Evolutionary conservation across 1,139 yeast species (phyloP), one percentile per base, ranked within the genome.

Genomic region (Protomyces pachydermus): DNA sequence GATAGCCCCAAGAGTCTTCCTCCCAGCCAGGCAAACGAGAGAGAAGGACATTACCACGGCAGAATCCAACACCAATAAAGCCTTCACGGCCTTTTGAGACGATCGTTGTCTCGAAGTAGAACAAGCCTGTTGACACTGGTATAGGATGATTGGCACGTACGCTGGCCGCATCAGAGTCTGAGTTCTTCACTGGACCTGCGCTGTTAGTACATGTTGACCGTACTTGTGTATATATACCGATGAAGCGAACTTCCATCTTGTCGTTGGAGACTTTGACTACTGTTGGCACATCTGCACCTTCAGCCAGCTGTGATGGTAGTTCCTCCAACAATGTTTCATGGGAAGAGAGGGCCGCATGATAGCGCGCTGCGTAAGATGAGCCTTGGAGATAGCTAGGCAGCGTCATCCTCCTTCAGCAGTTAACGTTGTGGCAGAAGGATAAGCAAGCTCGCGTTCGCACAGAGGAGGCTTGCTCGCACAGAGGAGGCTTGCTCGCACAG

Each of bases 21-120:
- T 82, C 85, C 54, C 77, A 70, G 2, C 85, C 86, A 2, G 81
- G 78, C 60, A 78, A 69, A 69, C 78, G 70, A 51, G 69, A 69
- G 60, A 75, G 68, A 38, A 71, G 65, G 12, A 74, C 72, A 18
- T 72, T 70, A 51, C 65, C 67, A 56, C 71, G 69, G 63, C 77
- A 73, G 56, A 77, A 64, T 3, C 79, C 80, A 23, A 77, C 68
- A 23, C 76, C 70, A 28, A 76, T 68, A 37, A 69, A 66, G 12
- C 80, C 74, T 58, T 76, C 76, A 23, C 76, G 74, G 46, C 77
- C 72, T 42, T 78, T 77, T 34, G 79, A 74, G 38, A 77, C 68
- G 1, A 85, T 72, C 56, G 77, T 76, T 3, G 84, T 75, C 70
- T 85, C 90, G 70, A 72, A 85, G 71, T 85, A 85, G 71, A 80